A percentile compares a stretch with the other conserved stretches of the same genome.
Conservation (phyloP, 1,139 yeast genomes). For the Candida sanyaensis region DNA sequence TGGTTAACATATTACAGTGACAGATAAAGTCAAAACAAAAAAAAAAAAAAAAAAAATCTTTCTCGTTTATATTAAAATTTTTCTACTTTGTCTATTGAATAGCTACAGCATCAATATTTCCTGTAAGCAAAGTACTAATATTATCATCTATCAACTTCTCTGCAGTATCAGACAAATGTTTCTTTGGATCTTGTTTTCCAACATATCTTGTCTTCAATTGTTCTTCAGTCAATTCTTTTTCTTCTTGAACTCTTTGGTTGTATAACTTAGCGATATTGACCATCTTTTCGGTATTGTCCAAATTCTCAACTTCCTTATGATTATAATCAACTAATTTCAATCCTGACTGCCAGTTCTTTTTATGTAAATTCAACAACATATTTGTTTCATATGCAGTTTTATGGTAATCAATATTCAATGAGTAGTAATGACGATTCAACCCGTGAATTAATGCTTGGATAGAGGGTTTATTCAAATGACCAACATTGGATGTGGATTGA, state of each 20-base stretch:
- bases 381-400: slow-evolving; percentile 92
- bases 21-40: background rate
- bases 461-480: slow-evolving; percentile 95
- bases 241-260: slow-evolving; percentile 90
- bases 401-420: slow-evolving; percentile 91
- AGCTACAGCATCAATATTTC: slow-evolving; percentile 86
- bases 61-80: background rate
- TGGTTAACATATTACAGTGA: background rate
- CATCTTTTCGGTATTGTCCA: slow-evolving; percentile 74
- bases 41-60: background rate
- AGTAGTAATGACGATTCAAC: slow-evolving; percentile 93
- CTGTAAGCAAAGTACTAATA: slow-evolving; percentile 81
- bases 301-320: slow-evolving; percentile 74
- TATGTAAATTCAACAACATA: slow-evolving; percentile 92
- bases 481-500: slow-evolving; percentile 94
- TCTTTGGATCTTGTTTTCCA: slow-evolving; percentile 98
- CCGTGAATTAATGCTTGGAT: slow-evolving; percentile 98
- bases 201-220: slow-evolving; percentile 94
- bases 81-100: slow-evolving; percentile 45
- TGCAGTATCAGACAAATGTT: slow-evolving; percentile 90
- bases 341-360: slow-evolving; percentile 96
- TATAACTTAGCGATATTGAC: slow-evolving; percentile 90
- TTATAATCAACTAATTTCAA: slow-evolving; percentile 77
- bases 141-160: slow-evolving; percentile 86
- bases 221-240: slow-evolving; percentile 83